Evolutionary conservation across 1,284 basidiomycete species (phyloP), one percentile per base, ranked within the genome.

Genomic region (Chalciporus sp.): DNA sequence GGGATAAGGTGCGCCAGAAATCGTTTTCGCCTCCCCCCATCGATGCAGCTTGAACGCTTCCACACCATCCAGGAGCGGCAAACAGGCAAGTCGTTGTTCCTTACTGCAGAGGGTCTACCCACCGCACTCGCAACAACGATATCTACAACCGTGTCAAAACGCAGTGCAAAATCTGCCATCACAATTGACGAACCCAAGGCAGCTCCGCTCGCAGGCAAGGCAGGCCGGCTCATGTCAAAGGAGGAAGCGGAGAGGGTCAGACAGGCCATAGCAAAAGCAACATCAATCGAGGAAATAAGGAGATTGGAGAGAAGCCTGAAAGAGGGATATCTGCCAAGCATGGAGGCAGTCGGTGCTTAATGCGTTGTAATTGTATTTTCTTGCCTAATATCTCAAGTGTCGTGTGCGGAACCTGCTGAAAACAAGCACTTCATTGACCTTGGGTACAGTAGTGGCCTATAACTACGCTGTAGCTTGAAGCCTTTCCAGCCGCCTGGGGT

Each of bases 241-340:
- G 93, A 96, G 64, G 95, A 98, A 69, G 90, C 92, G 67, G 88
- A 91, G 65, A 85, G 88, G 63, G 92, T 98, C 59, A 90, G 90
- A 68, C 86, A 88, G 56, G 94, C 95, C 16, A 95, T 98, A 65
- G 91, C 92, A 58, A 85, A 86, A 58, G 96, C 95, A 28, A 88
- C 87, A 48, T 95, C 91, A 43, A 84, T 94, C 54, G 96, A 98
- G 64, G 94, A 97, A 74, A 88, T 97, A 62, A 83, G 90, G 69
- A 83, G 85, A 68, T 73, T 97, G 62, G 93, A 97, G 74, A 83
- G 92, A 73, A 92, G 88, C 77, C 73, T 96, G 66, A 85, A 86
- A 61, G 93, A 95, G 68, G 94, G 94, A 33, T 87, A 91, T 69
- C 74, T 94, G 67, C 92, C 92, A 40, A 79, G 82, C 55, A 78